A percentile compares a stretch with the other conserved stretches of the same genome.
phyloP scores from a whole-genome alignment of 1,139 yeast genomes.

The Nakaseomyces nivariensis region DNA sequence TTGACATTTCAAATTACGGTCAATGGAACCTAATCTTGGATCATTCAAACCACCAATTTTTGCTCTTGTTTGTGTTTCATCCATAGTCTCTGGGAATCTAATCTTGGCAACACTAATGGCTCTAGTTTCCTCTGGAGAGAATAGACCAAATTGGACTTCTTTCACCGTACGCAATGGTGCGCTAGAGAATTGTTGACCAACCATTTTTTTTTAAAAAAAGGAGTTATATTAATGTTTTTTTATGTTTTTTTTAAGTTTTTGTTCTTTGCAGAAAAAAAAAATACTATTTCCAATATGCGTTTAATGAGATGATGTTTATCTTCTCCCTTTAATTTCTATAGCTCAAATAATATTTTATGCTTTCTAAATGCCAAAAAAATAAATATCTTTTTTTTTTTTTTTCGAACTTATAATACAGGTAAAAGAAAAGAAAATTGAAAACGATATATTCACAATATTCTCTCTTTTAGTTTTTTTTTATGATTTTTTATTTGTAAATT shows the following conservation, averaged over 20 bases:
- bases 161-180: slow-evolving; percentile 95
- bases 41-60: slow-evolving; percentile 96
- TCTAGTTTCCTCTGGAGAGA: slow-evolving; percentile 94
- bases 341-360: background rate
- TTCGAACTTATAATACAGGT: background rate
- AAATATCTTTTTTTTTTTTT: no score
- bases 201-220: slow-evolving; percentile 30
- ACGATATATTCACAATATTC: background rate
- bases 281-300: background rate
- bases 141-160: slow-evolving; percentile 96
- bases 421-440: background rate
- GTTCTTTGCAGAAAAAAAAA: background rate
- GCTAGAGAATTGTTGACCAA: slow-evolving; percentile 80
- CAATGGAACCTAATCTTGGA: slow-evolving; percentile 94
- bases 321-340: background rate
- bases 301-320: background rate
- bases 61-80: slow-evolving; percentile 88
- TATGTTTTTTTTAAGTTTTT: background rate
- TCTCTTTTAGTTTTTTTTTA: background rate
- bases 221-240: background rate
- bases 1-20: slow-evolving; percentile 93
- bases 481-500: background rate
- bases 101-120: slow-evolving; percentile 96
- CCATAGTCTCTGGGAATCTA: slow-evolving; percentile 98
- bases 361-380: background rate